Base-by-base conservation (phyloP, 2,329 filamentous ascomycete species). In the Canariomyces notabilis region DNA sequence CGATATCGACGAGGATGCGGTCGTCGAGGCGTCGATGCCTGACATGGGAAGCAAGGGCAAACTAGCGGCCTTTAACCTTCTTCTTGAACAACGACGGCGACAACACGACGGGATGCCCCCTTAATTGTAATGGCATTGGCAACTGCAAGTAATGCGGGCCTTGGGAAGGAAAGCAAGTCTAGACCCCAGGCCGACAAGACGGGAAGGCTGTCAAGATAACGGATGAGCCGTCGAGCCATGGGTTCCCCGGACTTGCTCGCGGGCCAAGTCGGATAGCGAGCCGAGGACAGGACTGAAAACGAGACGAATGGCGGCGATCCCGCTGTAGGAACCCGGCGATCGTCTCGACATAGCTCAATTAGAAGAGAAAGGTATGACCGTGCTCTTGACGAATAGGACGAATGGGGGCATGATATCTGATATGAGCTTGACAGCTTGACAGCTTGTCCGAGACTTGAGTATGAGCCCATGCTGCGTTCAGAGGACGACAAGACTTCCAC, bases 241-340 rank as follows among this genome's bases (percentile, higher is more conserved):
- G 38, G 12, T 47, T 49, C 46, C 46, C 50, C 50, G 23, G 43
- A 44, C 43, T 37, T 7, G 5, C 15, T 15, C 6, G 14, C 32
- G 11, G 22, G 7, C 15, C 15, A n/a, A 14, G 8, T 16, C 15
- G 35, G 19, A 14, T 19, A 35, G 36, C n/a, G 15, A 36, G 40
- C 44, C 40, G 43, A 14, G 23, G n/a, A 14, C 19, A 19, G 16
- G 31, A 23, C 8, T 26, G 31, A 42, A 35, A 43, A 38, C 42
- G 49, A 51, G 49, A 51, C 49, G 42, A 45, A 6, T 22, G 35
- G 14, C 22, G 46, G 23, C 19, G 49, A 52, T 52, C 49, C 49
- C 39, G 46, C 36, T 39, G 49, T 15, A 32, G 38, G 31, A 47
- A 46, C 49, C 20, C 32, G 46, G 26, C 22, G 43, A 49, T 49